A percentile compares a stretch with the other conserved stretches of the same genome.
Evolutionary conservation across 2,329 filamentous ascomycete genomes (phyloP).

Genomic region (Emergomyces orientalis): DNA sequence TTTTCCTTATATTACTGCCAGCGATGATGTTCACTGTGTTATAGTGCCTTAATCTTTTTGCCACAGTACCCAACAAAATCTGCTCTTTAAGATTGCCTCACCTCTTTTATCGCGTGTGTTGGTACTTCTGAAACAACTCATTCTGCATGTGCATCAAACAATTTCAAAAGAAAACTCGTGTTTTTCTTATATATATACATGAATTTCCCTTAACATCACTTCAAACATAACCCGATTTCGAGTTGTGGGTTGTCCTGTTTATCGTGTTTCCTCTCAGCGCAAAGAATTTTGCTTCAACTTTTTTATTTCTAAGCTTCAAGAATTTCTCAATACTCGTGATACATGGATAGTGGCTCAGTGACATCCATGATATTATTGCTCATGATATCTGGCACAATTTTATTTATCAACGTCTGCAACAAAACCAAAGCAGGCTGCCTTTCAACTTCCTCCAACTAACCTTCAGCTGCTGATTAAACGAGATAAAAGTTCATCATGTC

Average conservation of each 20-base stretch:
- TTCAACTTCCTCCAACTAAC: neutral
- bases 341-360: neutral
- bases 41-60: too few species aligned
- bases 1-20: too few species aligned
- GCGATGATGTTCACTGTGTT: too few species aligned
- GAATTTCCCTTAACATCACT: neutral
- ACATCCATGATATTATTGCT: neutral
- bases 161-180: neutral
- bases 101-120: neutral
- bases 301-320: neutral
- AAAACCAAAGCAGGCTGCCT: neutral
- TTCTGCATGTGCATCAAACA: neutral
- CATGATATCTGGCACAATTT: neutral
- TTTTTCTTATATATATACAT: neutral
- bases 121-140: neutral
- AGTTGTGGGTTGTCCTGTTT: neutral
- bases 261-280: neutral
- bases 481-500: neutral
- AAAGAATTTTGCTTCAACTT: neutral
- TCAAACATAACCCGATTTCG: neutral
- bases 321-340: neutral
- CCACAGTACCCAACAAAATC: too few species aligned
- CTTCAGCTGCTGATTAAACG: neutral
- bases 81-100: neutral
- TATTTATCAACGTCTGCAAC: neutral